Base-by-base conservation (phyloP, 108 stramenopile genomes). In the Cyclotella cryptica region DNA sequence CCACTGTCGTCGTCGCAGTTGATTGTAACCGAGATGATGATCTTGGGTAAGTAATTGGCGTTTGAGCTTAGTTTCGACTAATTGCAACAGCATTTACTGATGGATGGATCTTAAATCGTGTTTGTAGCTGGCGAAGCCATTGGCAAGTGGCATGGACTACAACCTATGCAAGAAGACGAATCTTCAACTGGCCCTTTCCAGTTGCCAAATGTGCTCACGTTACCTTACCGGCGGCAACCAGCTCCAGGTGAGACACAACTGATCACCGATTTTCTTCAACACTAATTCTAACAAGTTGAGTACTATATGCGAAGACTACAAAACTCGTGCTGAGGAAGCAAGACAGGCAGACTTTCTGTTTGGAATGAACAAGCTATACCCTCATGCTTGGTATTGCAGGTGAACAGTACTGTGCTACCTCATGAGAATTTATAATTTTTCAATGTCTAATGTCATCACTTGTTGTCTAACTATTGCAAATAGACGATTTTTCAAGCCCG, bases 21-120 rank as follows among this genome's bases (percentile, higher is more conserved):
- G 60, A 77, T 90, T 45, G 89, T 90, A 9, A 92, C 90, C 51
- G 94, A 95, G 70, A 87, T 91, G 83, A 95, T 95, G 94, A 95
- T 95, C 64, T 41, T 92, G 57, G 75, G 75, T 69, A 26, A 49
- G 74, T 22, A 27, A 26, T 52, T 21, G 21, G 15, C 62, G 2
- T 21, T 59, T 61, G 18, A 14, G 45, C n/a, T 27, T 19, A 0
- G 1, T 27, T 54, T 11, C 5, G 22, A 40, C 24, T 40, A 54
- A 1, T 52, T 51, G 0, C 28, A 13, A 3, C 10, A 13, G 57
- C 27, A 58, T 58, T 58, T 24, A 14, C 27, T 28, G 40, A 63
- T 63, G 17, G 19, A 63, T 63, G 39, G 30, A 41, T 47, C 10
- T 1, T 47, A 14, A 44, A 19, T 47, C 45, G n/a, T 46, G 11